These are phyloP conservation scores for Dactylorhiza incarnata DNA, from an alignment of 106 monocot genomes.

Conservation along the genomic window DNA sequence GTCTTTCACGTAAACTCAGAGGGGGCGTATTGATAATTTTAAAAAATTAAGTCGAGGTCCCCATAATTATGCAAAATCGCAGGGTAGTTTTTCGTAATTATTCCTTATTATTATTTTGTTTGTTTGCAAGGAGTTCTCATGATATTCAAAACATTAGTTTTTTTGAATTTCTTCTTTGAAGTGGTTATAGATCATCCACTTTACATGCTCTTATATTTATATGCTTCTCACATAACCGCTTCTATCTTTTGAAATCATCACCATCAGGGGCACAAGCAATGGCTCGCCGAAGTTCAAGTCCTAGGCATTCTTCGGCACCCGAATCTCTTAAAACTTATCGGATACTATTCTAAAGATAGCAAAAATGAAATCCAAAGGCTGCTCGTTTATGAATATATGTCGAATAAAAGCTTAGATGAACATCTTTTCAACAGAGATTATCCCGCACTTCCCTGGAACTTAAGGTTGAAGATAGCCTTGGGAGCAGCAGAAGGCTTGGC, in stretches of 20 bases:
- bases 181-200: neutral
- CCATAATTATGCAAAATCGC: no score
- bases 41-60: no score
- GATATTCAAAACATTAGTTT: neutral
- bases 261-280: slow-evolving; percentile 23
- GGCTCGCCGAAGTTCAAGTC: slow-evolving; percentile 23
- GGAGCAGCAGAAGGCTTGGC: slow-evolving; percentile 27
- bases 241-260: neutral
- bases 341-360: slow-evolving; percentile 20
- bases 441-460: slow-evolving; percentile 21
- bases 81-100: no score
- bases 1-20: no score
- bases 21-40: no score
- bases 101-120: no score
- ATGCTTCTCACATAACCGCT: neutral
- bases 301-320: slow-evolving; percentile 20
- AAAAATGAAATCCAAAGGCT: slow-evolving; percentile 15
- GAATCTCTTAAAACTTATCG: slow-evolving; percentile 24
- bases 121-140: no score
- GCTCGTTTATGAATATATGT: slow-evolving; percentile 23
- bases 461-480: slow-evolving; percentile 21
- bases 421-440: slow-evolving; percentile 22
- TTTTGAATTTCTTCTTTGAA: neutral
- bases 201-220: neutral
- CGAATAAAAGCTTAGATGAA: slow-evolving; percentile 19